Base-by-base conservation (phyloP, 2,329 filamentous ascomycete species). In the Herpotrichia juniperi region DNA sequence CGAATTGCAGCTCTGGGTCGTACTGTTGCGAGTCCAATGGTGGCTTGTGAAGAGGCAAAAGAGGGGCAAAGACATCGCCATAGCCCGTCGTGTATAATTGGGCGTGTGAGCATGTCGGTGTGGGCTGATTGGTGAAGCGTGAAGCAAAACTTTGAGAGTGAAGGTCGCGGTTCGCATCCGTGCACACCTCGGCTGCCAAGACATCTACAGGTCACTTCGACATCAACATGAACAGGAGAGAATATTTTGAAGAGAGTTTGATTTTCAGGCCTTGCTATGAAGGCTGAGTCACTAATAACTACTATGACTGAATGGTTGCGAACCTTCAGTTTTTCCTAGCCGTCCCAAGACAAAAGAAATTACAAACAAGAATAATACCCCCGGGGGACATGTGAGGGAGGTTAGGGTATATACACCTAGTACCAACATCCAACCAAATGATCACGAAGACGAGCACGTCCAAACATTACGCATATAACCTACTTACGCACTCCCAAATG, bases 61-160 rank as follows among this genome's bases (percentile, higher is more conserved):
- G 39, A 42, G 2, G 69, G 69, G 42, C 69, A 72, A 3, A 74
- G 67, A 56, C 66, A 72, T 30, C 61, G 59, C 69, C 69, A 73
- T 17, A 73, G 61, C 31, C 64, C 63, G 52, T 73, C 69, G 55
- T 69, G 66, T 19, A 71, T 58, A 26, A 72, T 63, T 17, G 69
- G 64, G 19, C 62, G 63, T 42, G 67, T 61, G 43, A 66, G 61
- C 68, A 72, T 72, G 60, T 51, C 37, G 17, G n/a, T 46, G 34
- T 12, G 30, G 24, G 21, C 19, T n/a, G 37, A 34, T 24, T 21
- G 16, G 37, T 34, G 26, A 26, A 28, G 40, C 10, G n/a, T 30
- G 28, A 28, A 17, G n/a, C 21, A 30, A 11, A 19, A 14, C n/a
- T 7, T 6, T 10, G 16, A 16, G 8, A 24, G 4, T 7, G 16